Conservation (phyloP, 768 basidiomycete species). For the Xanthoconium purpureum region DNA sequence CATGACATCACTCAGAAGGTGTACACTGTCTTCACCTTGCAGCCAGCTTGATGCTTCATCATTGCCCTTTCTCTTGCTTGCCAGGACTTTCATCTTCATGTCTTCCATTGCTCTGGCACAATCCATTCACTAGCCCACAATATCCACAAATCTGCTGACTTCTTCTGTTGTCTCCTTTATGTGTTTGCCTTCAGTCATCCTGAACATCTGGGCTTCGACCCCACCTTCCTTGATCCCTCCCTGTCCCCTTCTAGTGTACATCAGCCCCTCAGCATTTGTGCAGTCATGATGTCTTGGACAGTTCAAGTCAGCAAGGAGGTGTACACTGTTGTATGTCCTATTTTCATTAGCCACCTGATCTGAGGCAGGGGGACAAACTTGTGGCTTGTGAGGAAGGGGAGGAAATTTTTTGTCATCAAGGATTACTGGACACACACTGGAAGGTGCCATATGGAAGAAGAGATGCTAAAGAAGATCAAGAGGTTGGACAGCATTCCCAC, state of each 20-base stretch:
- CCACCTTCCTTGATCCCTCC: not conserved
- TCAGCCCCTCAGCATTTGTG: not conserved
- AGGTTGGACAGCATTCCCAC: not conserved
- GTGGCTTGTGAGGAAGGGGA: not conserved
- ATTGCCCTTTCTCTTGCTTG: not conserved
- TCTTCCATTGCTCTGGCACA: not conserved
- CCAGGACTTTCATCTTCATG: not conserved
- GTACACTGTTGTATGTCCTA: not conserved
- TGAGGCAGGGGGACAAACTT: not conserved
- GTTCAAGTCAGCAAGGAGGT: not conserved
- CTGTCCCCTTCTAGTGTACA: not conserved
- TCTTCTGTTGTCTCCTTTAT: not conserved
- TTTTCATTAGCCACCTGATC: not conserved
- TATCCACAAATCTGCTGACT: not conserved
- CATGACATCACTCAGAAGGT: not conserved
- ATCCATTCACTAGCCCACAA: not conserved
- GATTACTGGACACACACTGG: not conserved
- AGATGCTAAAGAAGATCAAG: not conserved
- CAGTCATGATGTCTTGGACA: no score
- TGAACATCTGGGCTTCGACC: not conserved
- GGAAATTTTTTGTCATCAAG: not conserved
- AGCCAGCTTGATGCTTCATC: not conserved
- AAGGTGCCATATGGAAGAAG: not conserved
- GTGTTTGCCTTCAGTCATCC: not conserved
- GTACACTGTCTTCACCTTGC: not conserved